A percentile compares a stretch with the other conserved stretches of the same genome.
phyloP scores from a whole-genome alignment of 1,284 basidiomycete species.

The Microstroma glucosiphilum region DNA sequence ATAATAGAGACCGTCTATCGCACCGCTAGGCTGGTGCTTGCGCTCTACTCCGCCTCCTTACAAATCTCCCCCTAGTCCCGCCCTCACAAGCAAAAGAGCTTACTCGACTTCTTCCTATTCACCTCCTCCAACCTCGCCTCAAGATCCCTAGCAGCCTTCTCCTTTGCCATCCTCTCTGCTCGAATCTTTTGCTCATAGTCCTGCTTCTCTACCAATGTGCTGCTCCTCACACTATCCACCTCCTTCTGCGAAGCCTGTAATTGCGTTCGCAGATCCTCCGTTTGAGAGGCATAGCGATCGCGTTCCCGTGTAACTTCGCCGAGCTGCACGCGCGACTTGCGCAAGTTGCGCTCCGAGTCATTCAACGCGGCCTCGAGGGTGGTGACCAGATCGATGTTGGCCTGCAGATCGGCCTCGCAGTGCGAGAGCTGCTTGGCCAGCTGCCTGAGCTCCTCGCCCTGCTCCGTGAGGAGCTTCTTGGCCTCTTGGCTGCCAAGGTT shows the following conservation, averaged over 20 bases:
- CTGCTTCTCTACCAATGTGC: constrained; percentile 36
- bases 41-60: too few species aligned
- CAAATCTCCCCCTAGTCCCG: too few species aligned
- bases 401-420: constrained; percentile 80
- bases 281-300: constrained; percentile 30
- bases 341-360: constrained; percentile 40
- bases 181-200: constrained; percentile 36
- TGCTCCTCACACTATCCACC: constrained; percentile 35
- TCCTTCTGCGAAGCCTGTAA: constrained; percentile 32
- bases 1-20: too few species aligned
- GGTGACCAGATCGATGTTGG: constrained; percentile 79
- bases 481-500: constrained; percentile 18
- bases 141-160: constrained; percentile 34
- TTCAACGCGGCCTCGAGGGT: constrained; percentile 42
- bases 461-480: constrained; percentile 60
- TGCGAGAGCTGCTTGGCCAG: constrained; percentile 83
- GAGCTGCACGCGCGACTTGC: constrained; percentile 43
- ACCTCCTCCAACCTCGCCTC: constrained; percentile 41
- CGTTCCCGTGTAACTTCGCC: constrained; percentile 41
- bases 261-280: constrained; percentile 35
- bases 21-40: too few species aligned
- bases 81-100: constrained; percentile 38
- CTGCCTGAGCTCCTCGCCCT: constrained; percentile 73
- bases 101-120: constrained; percentile 34
- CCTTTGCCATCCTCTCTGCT: constrained; percentile 36